Percentiles rank a stretch among this genome's conserved stretches.
Evolutionary conservation across 176 grass and related monocot genomes (phyloP).

Genomic region (Carex pumila): DNA sequence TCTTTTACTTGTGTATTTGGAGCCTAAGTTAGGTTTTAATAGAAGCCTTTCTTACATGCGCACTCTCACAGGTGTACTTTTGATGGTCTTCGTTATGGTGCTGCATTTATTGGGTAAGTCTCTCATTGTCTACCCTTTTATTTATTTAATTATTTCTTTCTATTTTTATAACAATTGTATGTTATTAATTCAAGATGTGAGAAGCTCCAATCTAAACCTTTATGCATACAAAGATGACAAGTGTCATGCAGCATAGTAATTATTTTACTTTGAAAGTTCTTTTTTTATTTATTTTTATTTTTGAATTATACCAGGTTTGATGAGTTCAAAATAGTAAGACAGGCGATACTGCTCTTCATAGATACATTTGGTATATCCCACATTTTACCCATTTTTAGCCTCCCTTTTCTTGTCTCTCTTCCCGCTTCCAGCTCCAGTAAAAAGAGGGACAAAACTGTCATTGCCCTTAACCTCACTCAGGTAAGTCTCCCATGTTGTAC

Average conservation of each 20-base stretch:
- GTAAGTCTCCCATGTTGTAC: conserved; percentile 21
- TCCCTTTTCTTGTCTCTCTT: conserved; percentile 66
- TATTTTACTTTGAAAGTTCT: not conserved
- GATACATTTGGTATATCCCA: conserved; percentile 94
- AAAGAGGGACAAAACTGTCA: conserved; percentile 22
- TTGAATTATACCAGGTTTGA: conserved; percentile 64
- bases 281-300: conserved; percentile 16
- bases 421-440: conserved; percentile 36
- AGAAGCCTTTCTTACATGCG: conserved; percentile 12
- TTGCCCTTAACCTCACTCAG: conserved; percentile 44
- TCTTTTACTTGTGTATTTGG: conserved; percentile 17
- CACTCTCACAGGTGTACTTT: conserved; percentile 75
- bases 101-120: conserved; percentile 88
- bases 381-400: conserved; percentile 68
- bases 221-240: not conserved
- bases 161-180: conserved; percentile 5
- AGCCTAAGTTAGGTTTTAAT: not conserved
- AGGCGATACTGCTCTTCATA: conserved; percentile 76
- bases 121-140: not conserved
- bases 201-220: not conserved
- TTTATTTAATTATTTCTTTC: not conserved
- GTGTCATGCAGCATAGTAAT: not conserved
- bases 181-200: not conserved
- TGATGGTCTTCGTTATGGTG: conserved; percentile 90
- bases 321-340: conserved; percentile 77